Evolutionary conservation across 768 basidiomycete genomes (phyloP), one percentile per base, ranked within the genome.

Genomic region (Naganishia onofrii): DNA sequence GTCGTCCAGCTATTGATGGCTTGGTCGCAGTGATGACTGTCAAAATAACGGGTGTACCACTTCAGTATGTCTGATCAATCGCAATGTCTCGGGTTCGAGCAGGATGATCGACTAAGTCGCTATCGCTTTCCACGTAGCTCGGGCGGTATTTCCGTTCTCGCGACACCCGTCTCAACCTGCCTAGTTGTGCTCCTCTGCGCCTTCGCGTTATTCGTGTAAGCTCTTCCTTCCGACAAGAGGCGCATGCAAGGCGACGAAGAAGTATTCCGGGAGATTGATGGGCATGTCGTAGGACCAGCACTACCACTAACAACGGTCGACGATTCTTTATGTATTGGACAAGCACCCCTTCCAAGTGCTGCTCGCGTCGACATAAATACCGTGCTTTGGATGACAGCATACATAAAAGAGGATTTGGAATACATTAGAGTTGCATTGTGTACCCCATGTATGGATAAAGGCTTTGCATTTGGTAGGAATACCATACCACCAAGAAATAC

Each of bases 1-100:
- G 76, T 38, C 55, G 52, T 13, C 72, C 76, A 2, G 86, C 91
- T 1, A 83, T 88, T 0, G 94, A 97, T 77, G 94, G 93, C 0
- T 82, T 92, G 12, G 89, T 94, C 4, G 91, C 90, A 0, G 82
- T 96, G 1, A 73, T 94, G 73, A 87, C 87, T 0, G 88, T 93
- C 57, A 85, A 84, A 75, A 88, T 95, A 52, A 84, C 86, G 17
- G 68, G 38, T 17, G 32, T 46, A 8, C 56, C 68, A 3, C 56
- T 42, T 21, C 44, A 28, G 68, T 69, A 51, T 34, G 68, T 42
- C 15, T 44, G 42, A 28, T 8, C 21, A 0, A 5, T 23, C 23
- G 13, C 19, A 42, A 4, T 1, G 21, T 28, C 12, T 26, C 23
- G n/a, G 13, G 36, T n/a, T n/a, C 42, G 42, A 13, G 23, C 42